Percentiles rank a stretch among this genome's conserved stretches.
phyloP scores from a whole-genome alignment of 495 filamentous ascomycete genomes.

The Letharia lupina region DNA sequence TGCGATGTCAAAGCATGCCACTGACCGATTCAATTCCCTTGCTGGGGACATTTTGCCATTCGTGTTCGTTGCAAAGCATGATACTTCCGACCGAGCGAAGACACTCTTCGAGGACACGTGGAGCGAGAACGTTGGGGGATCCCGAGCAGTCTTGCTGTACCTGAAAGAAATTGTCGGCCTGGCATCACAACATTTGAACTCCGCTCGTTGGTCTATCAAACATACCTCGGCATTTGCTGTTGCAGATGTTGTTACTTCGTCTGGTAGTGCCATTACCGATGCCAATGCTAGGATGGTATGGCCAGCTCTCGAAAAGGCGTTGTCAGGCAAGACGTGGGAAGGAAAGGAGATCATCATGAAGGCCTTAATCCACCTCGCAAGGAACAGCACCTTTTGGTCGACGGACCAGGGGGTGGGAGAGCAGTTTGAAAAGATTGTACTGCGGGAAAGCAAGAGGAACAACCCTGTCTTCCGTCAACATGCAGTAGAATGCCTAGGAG shows the following conservation, averaged over 20 bases:
- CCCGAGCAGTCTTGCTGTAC: constrained; percentile 71
- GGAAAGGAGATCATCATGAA: constrained; percentile 86
- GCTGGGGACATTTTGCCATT: constrained; percentile 72
- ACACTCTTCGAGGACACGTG: constrained; percentile 74
- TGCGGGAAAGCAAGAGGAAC: constrained; percentile 84
- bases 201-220: constrained; percentile 79
- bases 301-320: constrained; percentile 70
- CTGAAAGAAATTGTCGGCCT: constrained; percentile 71
- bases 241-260: constrained; percentile 59
- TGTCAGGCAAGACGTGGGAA: constrained; percentile 83
- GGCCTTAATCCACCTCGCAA: constrained; percentile 70
- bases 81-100: constrained; percentile 65
- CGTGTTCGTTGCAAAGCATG: constrained; percentile 79
- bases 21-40: constrained; percentile 75
- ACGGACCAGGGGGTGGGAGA: constrained; percentile 39
- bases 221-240: constrained; percentile 76
- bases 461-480: constrained; percentile 72
- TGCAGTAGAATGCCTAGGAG: constrained; percentile 63
- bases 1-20: constrained; percentile 74
- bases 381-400: constrained; percentile 51
- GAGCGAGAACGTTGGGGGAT: constrained; percentile 81
- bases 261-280: constrained; percentile 49
- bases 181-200: constrained; percentile 56
- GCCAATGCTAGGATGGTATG: constrained; percentile 58
- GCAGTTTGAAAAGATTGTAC: constrained; percentile 50